phyloP scores from a whole-genome alignment of 2,329 filamentous ascomycete species.

The Sclerotiophoma versabilis region DNA sequence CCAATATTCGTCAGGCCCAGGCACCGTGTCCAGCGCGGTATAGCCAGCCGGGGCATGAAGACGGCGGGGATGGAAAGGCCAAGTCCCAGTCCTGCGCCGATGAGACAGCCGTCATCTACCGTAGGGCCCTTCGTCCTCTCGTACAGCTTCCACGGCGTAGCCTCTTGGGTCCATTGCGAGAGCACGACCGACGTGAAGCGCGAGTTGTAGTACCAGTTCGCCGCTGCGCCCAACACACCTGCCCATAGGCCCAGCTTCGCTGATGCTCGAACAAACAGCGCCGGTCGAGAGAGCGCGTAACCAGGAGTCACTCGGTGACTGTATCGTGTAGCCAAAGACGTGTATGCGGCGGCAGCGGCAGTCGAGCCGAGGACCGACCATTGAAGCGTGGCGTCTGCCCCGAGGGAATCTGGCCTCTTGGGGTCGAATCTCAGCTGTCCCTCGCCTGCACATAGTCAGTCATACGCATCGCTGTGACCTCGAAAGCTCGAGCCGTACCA shows the following conservation, averaged over 20 bases:
- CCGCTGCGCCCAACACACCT: slow-evolving; percentile 27
- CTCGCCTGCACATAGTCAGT: slow-evolving; percentile 31
- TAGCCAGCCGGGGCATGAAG: slow-evolving; percentile 27
- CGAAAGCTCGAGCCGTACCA: slow-evolving; percentile 23
- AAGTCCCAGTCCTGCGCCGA: slow-evolving; percentile 34
- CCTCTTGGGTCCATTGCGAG: slow-evolving; percentile 14
- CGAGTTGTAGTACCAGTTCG: slow-evolving; percentile 37
- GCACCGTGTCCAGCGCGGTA: slow-evolving; percentile 33
- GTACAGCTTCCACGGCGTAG: slow-evolving; percentile 32
- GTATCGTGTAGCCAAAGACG: slow-evolving; percentile 28
- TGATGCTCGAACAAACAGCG: slow-evolving; percentile 34
- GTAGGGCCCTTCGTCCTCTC: slow-evolving; percentile 32
- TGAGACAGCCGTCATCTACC: slow-evolving; percentile 37
- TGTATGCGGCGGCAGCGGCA: slow-evolving; percentile 34
- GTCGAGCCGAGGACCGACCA: slow-evolving; percentile 36
- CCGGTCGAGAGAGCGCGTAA: slow-evolving; percentile 18
- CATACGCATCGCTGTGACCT: neutral
- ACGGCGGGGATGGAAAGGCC: slow-evolving; percentile 30
- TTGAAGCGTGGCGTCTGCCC: slow-evolving; percentile 39
- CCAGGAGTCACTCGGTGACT: slow-evolving; percentile 20
- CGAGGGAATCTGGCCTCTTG: slow-evolving; percentile 35
- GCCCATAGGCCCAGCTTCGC: slow-evolving; percentile 31
- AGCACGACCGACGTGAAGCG: slow-evolving; percentile 25
- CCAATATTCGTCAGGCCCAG: slow-evolving; percentile 37
- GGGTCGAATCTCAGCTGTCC: slow-evolving; percentile 35